A percentile compares a stretch with the other conserved stretches of the same genome.
Evolutionary conservation across 169 alveolate species (phyloP).

Genomic region (Plasmodium inui): DNA sequence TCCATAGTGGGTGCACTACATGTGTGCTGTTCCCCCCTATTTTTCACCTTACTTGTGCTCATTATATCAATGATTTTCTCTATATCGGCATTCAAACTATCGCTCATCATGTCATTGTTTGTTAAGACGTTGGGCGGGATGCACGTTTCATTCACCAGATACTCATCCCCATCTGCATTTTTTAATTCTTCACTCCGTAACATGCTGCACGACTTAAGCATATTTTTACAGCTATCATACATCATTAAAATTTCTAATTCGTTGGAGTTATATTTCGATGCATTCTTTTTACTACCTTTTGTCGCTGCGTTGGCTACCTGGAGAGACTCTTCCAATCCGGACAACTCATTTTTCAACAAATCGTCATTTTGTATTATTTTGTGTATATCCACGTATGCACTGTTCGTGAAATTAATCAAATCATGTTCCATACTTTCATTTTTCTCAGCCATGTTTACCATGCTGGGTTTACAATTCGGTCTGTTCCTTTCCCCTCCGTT

Average conservation of each 20-base stretch:
- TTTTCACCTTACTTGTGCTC: conserved; percentile 43
- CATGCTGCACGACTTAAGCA: conserved; percentile 1
- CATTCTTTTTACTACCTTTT: background rate
- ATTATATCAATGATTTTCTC: conserved; percentile 68
- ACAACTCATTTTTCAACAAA: conserved; percentile 37
- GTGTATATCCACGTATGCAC: conserved; percentile 47
- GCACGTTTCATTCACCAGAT: background rate
- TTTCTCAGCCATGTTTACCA: background rate
- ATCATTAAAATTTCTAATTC: conserved; percentile 7
- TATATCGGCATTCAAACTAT: conserved; percentile 24
- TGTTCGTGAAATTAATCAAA: conserved; percentile 34
- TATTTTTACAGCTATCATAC: conserved; percentile 33
- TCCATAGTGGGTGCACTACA: background rate
- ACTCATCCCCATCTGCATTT: conserved; percentile 20
- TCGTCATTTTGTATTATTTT: conserved; percentile 63
- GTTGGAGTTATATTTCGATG: background rate
- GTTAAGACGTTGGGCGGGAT: conserved; percentile 19
- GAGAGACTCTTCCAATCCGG: conserved; percentile 46
- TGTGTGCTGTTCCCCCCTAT: background rate
- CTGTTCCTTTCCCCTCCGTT: background rate
- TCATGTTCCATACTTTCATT: conserved; percentile 23
- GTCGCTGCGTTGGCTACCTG: background rate
- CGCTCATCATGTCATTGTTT: conserved; percentile 19
- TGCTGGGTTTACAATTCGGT: background rate
- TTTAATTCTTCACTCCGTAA: conserved; percentile 20